Evolutionary conservation across 1,284 basidiomycete genomes (phyloP), one percentile per base, ranked within the genome.

Genomic region (Filobasidium uniguttulatum): DNA sequence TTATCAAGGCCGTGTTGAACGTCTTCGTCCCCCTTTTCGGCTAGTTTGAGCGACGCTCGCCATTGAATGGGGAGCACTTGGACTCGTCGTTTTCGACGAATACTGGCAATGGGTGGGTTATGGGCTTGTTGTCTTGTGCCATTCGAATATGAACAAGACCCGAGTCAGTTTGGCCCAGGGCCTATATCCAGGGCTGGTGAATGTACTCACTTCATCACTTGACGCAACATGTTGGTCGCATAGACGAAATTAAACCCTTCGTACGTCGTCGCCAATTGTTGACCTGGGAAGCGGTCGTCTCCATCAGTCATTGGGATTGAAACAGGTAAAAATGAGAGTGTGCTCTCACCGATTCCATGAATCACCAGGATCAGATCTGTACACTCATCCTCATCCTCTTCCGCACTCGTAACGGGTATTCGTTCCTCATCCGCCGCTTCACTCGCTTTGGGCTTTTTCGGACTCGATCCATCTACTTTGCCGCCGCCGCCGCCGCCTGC

Each of bases 61-160:
- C 76, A 78, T 55, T 73, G 73, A 5, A 78, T 70, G 1, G 75
- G 76, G 3, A 78, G 60, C 29, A 78, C 71, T 55, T 75, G 58
- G 3, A 71, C 62, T 33, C 73, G 68, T 6, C 72, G 61, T 40
- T 71, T 60, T 9, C 71, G 61, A 55, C 73, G 70, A 38, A 75
- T 71, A 0, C 68, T 71, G 1, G 66, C 57, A 1, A 75, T 55
- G 10, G 72, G 70, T 2, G 72, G 72, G 28, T 70, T 63, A 9
- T 54, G 50, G 0, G 69, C 60, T 59, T 74, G 73, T 50, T 70
- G 71, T 40, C 71, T 70, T 36, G 17, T 29, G 8, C 22, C 17
- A 14, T 31, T 25, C 28, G 5, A 35, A 44, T 45, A 10, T 46
- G 46, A 12, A 53, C 14, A 19, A 44, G 37, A n/a, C 5, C 37